These are phyloP conservation scores for Alternaria gaisen DNA, from an alignment of 2,329 filamentous ascomycete genomes.

Conservation along the genomic window DNA sequence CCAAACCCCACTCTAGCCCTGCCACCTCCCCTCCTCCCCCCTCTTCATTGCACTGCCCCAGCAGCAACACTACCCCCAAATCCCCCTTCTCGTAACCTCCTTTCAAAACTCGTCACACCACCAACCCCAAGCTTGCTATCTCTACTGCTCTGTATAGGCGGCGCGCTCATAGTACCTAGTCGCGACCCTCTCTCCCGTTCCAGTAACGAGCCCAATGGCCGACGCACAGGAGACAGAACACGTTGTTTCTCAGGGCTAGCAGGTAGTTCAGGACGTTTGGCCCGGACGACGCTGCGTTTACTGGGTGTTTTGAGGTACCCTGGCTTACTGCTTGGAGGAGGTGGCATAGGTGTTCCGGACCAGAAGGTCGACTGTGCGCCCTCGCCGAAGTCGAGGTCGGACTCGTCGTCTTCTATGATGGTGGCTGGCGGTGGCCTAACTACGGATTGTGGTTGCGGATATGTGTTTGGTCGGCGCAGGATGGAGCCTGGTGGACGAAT, in stretches of 20 bases:
- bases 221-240: slow-evolving; percentile 10
- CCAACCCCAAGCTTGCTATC: slow-evolving; percentile 7
- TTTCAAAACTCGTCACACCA: slow-evolving; percentile 45
- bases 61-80: slow-evolving; percentile 30
- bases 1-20: slow-evolving; percentile 12
- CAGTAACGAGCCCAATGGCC: slow-evolving; percentile 4
- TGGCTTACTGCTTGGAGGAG: slow-evolving; percentile 25
- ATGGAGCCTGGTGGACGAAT: slow-evolving; percentile 18
- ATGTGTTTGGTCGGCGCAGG: slow-evolving; percentile 26
- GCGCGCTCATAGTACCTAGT: slow-evolving; percentile 40
- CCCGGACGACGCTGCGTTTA: slow-evolving; percentile 49
- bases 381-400: slow-evolving; percentile 15
- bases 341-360: slow-evolving; percentile 39
- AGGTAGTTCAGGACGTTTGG: slow-evolving; percentile 42
- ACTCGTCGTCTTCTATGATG: slow-evolving; percentile 31
- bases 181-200: slow-evolving; percentile 16
- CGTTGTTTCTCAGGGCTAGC: slow-evolving; percentile 36
- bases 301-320: slow-evolving; percentile 60
- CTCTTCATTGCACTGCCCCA: neutral
- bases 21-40: neutral
- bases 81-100: slow-evolving; percentile 43
- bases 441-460: slow-evolving; percentile 26
- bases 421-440: slow-evolving; percentile 25
- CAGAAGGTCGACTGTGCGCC: slow-evolving; percentile 32
- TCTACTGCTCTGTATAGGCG: slow-evolving; percentile 27